Conservation (phyloP, 2,329 filamentous ascomycete species). For the Talaromyces sp. region DNA sequence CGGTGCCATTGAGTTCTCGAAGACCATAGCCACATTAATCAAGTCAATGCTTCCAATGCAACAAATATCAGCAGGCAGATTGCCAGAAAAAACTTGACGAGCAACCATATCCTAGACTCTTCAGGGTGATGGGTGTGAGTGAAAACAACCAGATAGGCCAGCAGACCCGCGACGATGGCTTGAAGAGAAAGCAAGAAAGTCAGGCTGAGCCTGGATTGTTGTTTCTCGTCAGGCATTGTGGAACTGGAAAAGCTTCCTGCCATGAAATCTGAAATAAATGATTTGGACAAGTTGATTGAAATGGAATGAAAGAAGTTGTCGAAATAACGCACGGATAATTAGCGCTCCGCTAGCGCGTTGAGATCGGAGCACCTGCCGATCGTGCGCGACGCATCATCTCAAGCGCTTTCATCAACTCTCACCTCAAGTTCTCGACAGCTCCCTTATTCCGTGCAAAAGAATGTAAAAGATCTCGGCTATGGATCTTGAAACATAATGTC, state of each 20-base stretch:
- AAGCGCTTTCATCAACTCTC: neutral
- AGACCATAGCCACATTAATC: neutral
- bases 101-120: neutral
- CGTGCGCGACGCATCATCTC: neutral
- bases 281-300: neutral
- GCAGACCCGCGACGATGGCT: neutral
- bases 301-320: too few species aligned
- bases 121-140: neutral
- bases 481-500: constrained; percentile 35
- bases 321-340: neutral
- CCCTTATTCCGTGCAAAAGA: neutral
- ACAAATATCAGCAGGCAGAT: neutral
- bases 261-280: neutral
- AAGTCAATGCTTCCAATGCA: neutral
- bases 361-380: neutral
- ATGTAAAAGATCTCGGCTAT: neutral
- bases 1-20: too few species aligned
- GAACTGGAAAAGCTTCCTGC: neutral
- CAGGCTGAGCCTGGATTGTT: neutral
- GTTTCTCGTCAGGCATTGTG: neutral
- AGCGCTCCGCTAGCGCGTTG: neutral
- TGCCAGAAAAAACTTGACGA: neutral
- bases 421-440: neutral
- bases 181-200: neutral
- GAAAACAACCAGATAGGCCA: neutral